These are phyloP conservation scores for Salix purpurea DNA, from an alignment of 345 rosid genomes.

Conservation along the genomic window DNA sequence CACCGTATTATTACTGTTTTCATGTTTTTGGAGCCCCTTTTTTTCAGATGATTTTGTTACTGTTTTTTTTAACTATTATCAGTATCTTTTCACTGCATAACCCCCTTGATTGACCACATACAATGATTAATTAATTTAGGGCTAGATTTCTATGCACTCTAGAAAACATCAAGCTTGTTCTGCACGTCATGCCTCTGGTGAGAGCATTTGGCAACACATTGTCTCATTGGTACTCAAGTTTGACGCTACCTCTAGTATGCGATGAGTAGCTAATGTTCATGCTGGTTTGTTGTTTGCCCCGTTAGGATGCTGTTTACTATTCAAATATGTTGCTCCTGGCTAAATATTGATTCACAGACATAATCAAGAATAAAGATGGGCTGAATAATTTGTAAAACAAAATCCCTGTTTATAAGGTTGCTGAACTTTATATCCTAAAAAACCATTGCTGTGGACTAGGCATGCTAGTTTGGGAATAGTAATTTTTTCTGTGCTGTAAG, in stretches of 20 bases:
- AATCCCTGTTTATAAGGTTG: neutral
- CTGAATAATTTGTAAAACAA: neutral
- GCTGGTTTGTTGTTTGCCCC: neutral
- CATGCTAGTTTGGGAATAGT: neutral
- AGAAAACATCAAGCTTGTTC: neutral
- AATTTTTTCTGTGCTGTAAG: slow-evolving; percentile 1
- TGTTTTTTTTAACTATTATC: neutral
- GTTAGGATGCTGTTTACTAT: neutral
- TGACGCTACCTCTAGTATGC: neutral
- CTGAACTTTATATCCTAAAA: neutral
- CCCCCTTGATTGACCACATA: neutral
- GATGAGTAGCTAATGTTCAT: neutral
- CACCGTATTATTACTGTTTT: neutral
- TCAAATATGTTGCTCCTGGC: neutral
- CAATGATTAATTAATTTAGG: neutral
- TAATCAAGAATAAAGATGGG: neutral
- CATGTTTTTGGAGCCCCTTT: neutral
- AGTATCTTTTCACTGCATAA: neutral
- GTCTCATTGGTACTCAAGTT: neutral
- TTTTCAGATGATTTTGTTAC: neutral
- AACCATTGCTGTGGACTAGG: neutral
- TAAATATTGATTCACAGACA: neutral
- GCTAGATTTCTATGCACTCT: neutral
- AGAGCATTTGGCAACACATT: neutral
- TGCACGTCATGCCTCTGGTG: neutral